Evolutionary conservation across 495 filamentous ascomycete genomes (phyloP).

Genomic region (Immersiella caudata): DNA sequence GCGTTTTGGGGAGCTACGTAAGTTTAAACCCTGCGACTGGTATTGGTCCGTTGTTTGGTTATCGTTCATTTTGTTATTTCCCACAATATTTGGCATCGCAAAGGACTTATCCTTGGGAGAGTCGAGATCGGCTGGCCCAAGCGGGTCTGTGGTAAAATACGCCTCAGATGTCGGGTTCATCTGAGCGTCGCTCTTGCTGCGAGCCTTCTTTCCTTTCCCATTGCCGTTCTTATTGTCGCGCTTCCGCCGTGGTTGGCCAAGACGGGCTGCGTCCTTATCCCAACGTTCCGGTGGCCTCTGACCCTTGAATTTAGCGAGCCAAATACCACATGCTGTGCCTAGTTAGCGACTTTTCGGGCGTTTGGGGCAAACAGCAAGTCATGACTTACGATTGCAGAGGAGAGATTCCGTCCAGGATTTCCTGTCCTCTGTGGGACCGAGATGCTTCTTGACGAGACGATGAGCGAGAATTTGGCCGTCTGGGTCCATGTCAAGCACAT

Average conservation of each 20-base stretch:
- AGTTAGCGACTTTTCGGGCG: constrained; percentile 14
- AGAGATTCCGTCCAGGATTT: constrained; percentile 67
- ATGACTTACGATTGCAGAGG: constrained; percentile 82
- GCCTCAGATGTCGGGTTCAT: constrained; percentile 53
- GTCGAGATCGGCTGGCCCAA: constrained; percentile 41
- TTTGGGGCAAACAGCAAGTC: not conserved
- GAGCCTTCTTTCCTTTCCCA: constrained; percentile 49
- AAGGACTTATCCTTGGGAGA: constrained; percentile 33
- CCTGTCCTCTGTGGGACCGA: constrained; percentile 59
- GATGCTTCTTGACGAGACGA: constrained; percentile 76
- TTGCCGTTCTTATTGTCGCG: constrained; percentile 39
- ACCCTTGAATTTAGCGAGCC: constrained; percentile 81
- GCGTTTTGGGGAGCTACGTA: constrained; percentile 38
- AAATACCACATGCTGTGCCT: constrained; percentile 77
- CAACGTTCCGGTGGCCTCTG: constrained; percentile 85
- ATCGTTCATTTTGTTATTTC: constrained; percentile 24
- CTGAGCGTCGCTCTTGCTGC: constrained; percentile 44
- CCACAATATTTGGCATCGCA: not conserved
- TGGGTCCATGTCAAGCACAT: constrained; percentile 62
- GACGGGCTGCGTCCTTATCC: constrained; percentile 64
- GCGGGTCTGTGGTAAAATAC: constrained; percentile 50
- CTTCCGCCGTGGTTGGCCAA: constrained; percentile 53
- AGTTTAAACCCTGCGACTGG: constrained; percentile 35
- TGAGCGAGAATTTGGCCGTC: constrained; percentile 62
- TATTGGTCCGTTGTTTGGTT: constrained; percentile 44